Evolutionary conservation across 1,284 basidiomycete genomes (phyloP).

Genomic region (Sparassis latifolia): DNA sequence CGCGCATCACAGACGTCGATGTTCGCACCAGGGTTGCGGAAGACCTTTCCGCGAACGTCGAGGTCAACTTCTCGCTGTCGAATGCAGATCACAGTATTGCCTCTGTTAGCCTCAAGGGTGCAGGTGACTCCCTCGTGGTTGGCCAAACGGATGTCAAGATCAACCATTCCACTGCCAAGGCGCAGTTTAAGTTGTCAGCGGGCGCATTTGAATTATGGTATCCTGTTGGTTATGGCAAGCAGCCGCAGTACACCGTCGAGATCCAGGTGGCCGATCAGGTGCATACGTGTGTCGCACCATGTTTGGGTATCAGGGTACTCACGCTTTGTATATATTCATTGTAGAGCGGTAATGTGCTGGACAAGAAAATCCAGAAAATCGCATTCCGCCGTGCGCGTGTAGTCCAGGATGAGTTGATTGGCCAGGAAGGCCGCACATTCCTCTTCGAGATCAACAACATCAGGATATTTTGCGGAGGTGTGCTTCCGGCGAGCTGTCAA

Average conservation of each 20-base stretch:
- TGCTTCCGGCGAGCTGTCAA: not conserved
- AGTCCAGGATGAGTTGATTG: conserved; percentile 70
- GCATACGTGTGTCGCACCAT: not conserved
- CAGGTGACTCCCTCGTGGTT: conserved; percentile 38
- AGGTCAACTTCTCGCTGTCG: conserved; percentile 39
- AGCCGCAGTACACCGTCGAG: conserved; percentile 67
- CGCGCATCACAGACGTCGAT: conserved; percentile 60
- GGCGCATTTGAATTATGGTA: conserved; percentile 74
- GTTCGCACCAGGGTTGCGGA: conserved; percentile 50
- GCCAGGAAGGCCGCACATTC: conserved; percentile 73
- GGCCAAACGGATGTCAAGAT: conserved; percentile 32
- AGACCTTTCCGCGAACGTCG: conserved; percentile 42
- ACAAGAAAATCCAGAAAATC: conserved; percentile 49
- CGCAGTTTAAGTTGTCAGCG: conserved; percentile 45
- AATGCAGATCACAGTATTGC: conserved; percentile 31
- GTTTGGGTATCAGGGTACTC: no score
- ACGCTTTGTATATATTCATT: no score
- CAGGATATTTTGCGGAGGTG: conserved; percentile 82
- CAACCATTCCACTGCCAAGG: conserved; percentile 30
- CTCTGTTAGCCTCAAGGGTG: conserved; percentile 41
- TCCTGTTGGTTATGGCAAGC: conserved; percentile 77
- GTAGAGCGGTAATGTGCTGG: conserved; percentile 44
- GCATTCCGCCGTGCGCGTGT: conserved; percentile 73
- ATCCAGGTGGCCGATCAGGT: conserved; percentile 48
- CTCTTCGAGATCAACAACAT: conserved; percentile 86